Conservation (phyloP, 805 yeast species). For the Candida quercuum region DNA sequence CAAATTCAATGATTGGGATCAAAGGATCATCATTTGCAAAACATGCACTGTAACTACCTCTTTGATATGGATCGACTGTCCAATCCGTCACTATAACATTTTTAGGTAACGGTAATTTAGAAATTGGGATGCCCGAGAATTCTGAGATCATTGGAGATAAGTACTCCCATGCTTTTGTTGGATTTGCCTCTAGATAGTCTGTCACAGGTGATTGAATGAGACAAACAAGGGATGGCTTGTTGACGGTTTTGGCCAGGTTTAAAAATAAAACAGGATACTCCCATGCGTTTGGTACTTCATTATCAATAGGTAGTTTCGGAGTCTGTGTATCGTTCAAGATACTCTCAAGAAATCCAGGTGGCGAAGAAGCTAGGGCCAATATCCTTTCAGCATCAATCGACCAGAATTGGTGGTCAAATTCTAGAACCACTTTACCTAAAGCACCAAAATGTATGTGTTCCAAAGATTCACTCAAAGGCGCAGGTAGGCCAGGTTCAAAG, state of each 20-base stretch:
- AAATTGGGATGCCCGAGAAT: slow-evolving; percentile 10
- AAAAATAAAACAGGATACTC: slow-evolving; percentile 57
- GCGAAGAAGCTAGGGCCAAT: slow-evolving; percentile 36
- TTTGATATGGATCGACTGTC: slow-evolving; percentile 72
- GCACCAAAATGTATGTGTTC: slow-evolving; percentile 53
- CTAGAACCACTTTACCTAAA: slow-evolving; percentile 68
- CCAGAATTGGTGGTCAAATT: slow-evolving; percentile 65
- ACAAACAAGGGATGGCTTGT: slow-evolving; percentile 51
- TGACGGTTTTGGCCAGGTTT: slow-evolving; percentile 46
- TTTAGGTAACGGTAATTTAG: slow-evolving; percentile 32
- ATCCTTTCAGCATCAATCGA: slow-evolving; percentile 44
- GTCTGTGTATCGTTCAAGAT: slow-evolving; percentile 6
- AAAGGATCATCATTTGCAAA: slow-evolving; percentile 65
- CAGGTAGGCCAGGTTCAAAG: slow-evolving; percentile 56
- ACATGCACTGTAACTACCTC: slow-evolving; percentile 81
- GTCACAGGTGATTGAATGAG: slow-evolving; percentile 75
- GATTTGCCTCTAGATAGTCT: slow-evolving; percentile 44
- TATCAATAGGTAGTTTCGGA: not conserved
- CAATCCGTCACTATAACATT: slow-evolving; percentile 57
- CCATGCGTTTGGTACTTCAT: slow-evolving; percentile 37
- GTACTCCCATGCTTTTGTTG: slow-evolving; percentile 49
- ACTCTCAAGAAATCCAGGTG: slow-evolving; percentile 13
- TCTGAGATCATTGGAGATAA: slow-evolving; percentile 39
- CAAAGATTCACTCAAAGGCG: slow-evolving; percentile 36
- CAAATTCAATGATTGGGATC: slow-evolving; percentile 54